Conservation (phyloP, 345 rosid genomes). For the Eucalyptus tenuipes region DNA sequence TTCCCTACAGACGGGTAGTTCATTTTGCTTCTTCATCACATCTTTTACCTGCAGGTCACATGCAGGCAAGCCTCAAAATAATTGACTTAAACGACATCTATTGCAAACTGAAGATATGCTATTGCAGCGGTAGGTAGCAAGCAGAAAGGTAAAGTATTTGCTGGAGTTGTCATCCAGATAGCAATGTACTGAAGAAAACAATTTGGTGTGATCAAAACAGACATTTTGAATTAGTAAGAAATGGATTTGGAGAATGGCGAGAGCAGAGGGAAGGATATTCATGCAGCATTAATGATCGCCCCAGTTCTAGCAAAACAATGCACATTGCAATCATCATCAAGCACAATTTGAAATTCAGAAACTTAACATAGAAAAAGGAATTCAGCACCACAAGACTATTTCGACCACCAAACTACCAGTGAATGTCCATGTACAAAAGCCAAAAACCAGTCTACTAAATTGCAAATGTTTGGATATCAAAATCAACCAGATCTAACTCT, state of each 20-base stretch:
- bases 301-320: not conserved
- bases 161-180: not conserved
- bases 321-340: not conserved
- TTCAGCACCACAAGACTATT: not conserved
- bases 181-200: not conserved
- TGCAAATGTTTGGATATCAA: not conserved
- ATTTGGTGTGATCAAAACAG: not conserved
- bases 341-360: not conserved
- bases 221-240: not conserved
- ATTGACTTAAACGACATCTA: not conserved
- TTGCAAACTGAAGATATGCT: not conserved
- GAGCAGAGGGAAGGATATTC: not conserved
- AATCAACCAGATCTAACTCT: not conserved
- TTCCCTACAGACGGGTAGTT: slow-evolving; percentile 85
- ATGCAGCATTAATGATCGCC: not conserved
- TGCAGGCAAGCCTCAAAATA: not conserved
- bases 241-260: not conserved
- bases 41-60: slow-evolving; percentile 43
- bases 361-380: not conserved
- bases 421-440: not conserved
- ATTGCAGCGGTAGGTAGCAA: not conserved
- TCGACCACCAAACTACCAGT: not conserved
- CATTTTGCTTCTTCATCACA: slow-evolving; percentile 86
- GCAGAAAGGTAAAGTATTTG: not conserved
- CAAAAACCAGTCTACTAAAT: not conserved